Evolutionary conservation across 805 yeast species (phyloP).

Genomic region (Phaffomyces thermotolerans): DNA sequence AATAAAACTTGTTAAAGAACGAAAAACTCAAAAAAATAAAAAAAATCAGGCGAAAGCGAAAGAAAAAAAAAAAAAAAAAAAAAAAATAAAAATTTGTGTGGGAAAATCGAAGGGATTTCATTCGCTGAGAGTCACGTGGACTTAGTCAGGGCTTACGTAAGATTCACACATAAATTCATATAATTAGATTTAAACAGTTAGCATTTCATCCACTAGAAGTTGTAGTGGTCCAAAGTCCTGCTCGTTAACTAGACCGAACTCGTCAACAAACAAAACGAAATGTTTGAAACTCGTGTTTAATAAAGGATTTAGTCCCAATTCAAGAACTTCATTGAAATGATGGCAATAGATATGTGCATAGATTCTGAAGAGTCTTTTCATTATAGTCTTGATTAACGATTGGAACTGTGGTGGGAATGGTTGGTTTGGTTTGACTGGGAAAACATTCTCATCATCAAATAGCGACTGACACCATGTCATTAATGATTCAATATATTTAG

Average conservation of each 20-base stretch:
- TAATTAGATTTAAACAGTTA: slow-evolving; percentile 4
- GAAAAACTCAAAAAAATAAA: not conserved
- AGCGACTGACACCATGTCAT: slow-evolving; percentile 95
- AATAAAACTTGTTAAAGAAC: not conserved
- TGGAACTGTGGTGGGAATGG: slow-evolving; percentile 85
- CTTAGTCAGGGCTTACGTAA: not conserved
- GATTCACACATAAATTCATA: not conserved
- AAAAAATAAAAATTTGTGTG: too few relatives aligned
- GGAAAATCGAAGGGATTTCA: slow-evolving; percentile 12
- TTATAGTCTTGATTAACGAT: slow-evolving; percentile 71
- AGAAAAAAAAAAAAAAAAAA: too few relatives aligned
- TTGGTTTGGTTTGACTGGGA: slow-evolving; percentile 87
- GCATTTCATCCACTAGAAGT: slow-evolving; percentile 56
- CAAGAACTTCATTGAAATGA: slow-evolving; percentile 92
- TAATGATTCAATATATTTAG: slow-evolving; percentile 86
- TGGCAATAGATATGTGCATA: slow-evolving; percentile 98
- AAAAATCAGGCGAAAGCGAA: too few relatives aligned
- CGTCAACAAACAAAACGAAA: slow-evolving; percentile 79
- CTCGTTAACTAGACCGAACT: slow-evolving; percentile 67
- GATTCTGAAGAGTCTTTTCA: slow-evolving; percentile 86
- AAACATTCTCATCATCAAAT: slow-evolving; percentile 82
- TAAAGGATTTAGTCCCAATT: slow-evolving; percentile 86
- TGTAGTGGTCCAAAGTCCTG: slow-evolving; percentile 91
- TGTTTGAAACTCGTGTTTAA: slow-evolving; percentile 92
- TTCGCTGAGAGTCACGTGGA: slow-evolving; percentile 21